Evolutionary conservation across 1,284 basidiomycete genomes (phyloP).

Genomic region (Leccinum huronense): DNA sequence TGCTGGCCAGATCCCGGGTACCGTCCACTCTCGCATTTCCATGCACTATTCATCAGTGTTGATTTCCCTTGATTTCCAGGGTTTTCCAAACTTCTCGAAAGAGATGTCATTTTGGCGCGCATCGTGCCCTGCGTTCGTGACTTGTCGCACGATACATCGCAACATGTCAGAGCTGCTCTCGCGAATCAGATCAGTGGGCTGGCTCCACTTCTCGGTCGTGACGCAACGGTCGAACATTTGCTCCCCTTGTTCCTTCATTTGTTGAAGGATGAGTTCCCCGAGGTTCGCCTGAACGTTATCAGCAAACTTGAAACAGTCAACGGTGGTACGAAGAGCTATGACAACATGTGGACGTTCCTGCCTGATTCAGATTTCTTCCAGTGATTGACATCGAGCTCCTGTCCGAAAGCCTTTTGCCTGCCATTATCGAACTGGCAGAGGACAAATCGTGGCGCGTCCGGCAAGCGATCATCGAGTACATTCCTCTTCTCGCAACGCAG

Average conservation of each 20-base stretch:
- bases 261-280: constrained; percentile 98
- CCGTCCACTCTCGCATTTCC: constrained; percentile 20
- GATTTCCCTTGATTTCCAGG: constrained; percentile 50
- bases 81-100: constrained; percentile 93
- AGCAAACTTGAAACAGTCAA: constrained; percentile 98
- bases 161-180: constrained; percentile 96
- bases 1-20: constrained; percentile 94
- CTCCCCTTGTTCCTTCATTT: constrained; percentile 95
- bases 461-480: constrained; percentile 99
- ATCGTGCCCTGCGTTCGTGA: constrained; percentile 97
- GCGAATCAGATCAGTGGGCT: constrained; percentile 98
- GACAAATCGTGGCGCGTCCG: constrained; percentile 99
- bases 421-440: constrained; percentile 97
- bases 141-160: constrained; percentile 89
- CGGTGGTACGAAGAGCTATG: constrained; percentile 56
- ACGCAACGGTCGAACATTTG: constrained; percentile 95
- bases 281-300: constrained; percentile 97
- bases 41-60: constrained; percentile 1
- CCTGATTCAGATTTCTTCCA: constrained; percentile 35
- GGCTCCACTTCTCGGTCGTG: constrained; percentile 91
- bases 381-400: constrained; percentile 98
- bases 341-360: constrained; percentile 1
- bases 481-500: constrained; percentile 91
- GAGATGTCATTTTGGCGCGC: constrained; percentile 90
- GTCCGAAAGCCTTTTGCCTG: constrained; percentile 94